A percentile compares a stretch with the other conserved stretches of the same genome.
phyloP scores from a whole-genome alignment of 164 flowering plant genomes.

The Stephania cephalantha region DNA sequence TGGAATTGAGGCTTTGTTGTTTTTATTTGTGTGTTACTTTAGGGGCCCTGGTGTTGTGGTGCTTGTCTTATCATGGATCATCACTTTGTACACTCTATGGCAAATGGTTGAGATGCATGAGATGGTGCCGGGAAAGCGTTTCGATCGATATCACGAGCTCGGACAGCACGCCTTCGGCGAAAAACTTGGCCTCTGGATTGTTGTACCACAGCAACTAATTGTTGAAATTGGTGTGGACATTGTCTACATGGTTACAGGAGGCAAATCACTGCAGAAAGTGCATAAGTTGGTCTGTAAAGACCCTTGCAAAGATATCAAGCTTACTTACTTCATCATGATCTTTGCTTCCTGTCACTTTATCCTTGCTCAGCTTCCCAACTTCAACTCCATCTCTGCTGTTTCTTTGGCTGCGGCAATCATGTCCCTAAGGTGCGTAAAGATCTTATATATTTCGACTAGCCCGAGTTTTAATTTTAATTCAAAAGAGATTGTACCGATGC shows the following conservation, averaged over 20 bases:
- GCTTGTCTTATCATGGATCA: slow-evolving; percentile 44
- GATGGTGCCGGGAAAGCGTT: slow-evolving; percentile 52
- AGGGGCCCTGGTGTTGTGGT: slow-evolving; percentile 29
- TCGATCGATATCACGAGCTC: slow-evolving; percentile 55
- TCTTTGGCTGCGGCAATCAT: slow-evolving; percentile 67
- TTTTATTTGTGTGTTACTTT: neutral
- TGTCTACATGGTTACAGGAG: slow-evolving; percentile 69
- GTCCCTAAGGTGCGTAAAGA: slow-evolving; percentile 43
- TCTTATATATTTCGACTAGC: neutral
- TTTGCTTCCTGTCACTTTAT: slow-evolving; percentile 48
- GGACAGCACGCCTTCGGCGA: slow-evolving; percentile 62
- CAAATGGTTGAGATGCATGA: slow-evolving; percentile 70
- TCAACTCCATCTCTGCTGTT: slow-evolving; percentile 50
- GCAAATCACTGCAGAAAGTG: slow-evolving; percentile 50
- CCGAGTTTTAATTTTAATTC: neutral
- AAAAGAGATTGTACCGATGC: neutral
- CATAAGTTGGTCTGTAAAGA: slow-evolving; percentile 31
- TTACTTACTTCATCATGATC: slow-evolving; percentile 57
- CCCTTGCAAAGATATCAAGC: slow-evolving; percentile 33
- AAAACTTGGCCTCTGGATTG: slow-evolving; percentile 47
- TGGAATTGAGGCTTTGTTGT: no score
- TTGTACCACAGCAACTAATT: slow-evolving; percentile 52
- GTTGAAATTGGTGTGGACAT: slow-evolving; percentile 53
- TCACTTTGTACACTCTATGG: slow-evolving; percentile 54
- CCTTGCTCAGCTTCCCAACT: slow-evolving; percentile 56